Evolutionary conservation across 2,329 filamentous ascomycete species (phyloP).

Genomic region (Chaetomiaceae sp.): DNA sequence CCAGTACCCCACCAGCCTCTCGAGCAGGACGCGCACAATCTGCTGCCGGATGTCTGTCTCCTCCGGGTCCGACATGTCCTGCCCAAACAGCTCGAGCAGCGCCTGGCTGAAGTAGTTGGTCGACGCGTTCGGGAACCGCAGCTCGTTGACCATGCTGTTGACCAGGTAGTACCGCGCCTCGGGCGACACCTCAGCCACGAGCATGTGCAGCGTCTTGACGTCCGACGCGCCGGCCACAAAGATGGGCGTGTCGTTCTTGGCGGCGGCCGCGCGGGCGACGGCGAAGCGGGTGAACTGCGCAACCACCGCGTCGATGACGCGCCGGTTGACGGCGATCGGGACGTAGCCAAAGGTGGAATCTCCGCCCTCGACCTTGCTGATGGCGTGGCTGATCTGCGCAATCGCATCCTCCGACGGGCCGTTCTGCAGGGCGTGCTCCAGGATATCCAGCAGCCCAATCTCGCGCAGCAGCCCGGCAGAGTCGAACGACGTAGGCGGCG

Average conservation of each 20-base stretch:
- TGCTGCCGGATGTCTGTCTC: conserved; percentile 82
- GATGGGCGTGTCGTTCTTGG: conserved; percentile 54
- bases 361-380: conserved; percentile 55
- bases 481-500: conserved; percentile 62
- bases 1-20: conserved; percentile 82
- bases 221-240: conserved; percentile 65
- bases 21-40: conserved; percentile 81
- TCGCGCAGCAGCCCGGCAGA: conserved; percentile 51
- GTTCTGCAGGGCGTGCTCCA: conserved; percentile 55
- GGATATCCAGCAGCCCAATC: conserved; percentile 53
- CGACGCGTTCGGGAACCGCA: conserved; percentile 82
- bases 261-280: conserved; percentile 51
- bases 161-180: conserved; percentile 83
- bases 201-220: conserved; percentile 67
- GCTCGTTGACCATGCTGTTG: conserved; percentile 81
- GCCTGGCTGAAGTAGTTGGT: conserved; percentile 91
- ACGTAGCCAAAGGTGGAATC: conserved; percentile 63
- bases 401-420: conserved; percentile 69
- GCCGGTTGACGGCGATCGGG: conserved; percentile 63
- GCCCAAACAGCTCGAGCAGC: conserved; percentile 78
- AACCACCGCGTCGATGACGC: conserved; percentile 76
- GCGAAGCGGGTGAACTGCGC: conserved; percentile 75
- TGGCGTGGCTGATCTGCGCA: conserved; percentile 69
- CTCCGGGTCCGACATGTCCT: conserved; percentile 67
- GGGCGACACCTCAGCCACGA: conserved; percentile 69